These are phyloP conservation scores for Sisymbrium irio DNA, from an alignment of 345 rosid species.

Conservation along the genomic window DNA sequence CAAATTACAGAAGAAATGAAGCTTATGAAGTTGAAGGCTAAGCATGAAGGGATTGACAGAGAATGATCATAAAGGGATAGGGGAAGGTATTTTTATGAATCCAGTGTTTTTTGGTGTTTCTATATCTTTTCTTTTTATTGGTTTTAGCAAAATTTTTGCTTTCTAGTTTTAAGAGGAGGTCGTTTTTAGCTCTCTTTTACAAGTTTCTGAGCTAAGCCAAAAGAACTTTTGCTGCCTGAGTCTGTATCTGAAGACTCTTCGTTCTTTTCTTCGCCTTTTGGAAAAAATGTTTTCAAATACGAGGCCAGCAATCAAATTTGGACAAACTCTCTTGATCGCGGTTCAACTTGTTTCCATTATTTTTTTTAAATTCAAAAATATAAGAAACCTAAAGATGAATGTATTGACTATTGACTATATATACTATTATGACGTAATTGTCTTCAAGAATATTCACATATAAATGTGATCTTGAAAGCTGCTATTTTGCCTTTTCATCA, in stretches of 20 bases:
- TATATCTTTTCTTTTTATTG: conserved; percentile 1
- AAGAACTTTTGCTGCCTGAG: conserved; percentile 32
- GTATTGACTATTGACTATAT: not conserved
- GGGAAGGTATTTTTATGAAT: conserved; percentile 18
- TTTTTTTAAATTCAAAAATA: not conserved
- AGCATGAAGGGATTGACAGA: conserved; percentile 12
- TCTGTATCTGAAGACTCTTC: conserved; percentile 35
- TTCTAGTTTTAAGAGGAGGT: conserved; percentile 27
- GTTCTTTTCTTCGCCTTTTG: conserved; percentile 22
- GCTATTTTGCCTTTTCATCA: not conserved
- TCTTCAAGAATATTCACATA: not conserved
- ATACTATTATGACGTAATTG: not conserved
- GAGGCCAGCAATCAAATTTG: conserved; percentile 12
- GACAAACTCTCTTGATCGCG: conserved; percentile 8
- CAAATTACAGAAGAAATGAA: conserved; percentile 20
- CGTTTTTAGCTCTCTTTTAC: conserved; percentile 24
- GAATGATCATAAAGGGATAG: conserved; percentile 20
- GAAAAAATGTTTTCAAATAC: conserved; percentile 18
- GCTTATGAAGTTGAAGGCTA: conserved; percentile 29
- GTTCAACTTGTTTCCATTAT: not conserved
- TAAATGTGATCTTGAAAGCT: not conserved
- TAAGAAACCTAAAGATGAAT: not conserved
- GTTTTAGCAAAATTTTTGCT: conserved; percentile 10
- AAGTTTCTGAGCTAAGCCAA: conserved; percentile 28
- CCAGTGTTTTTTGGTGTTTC: conserved; percentile 32